Evolutionary conservation across 2,329 filamentous ascomycete species (phyloP).

Genomic region (Alternaria rosae): DNA sequence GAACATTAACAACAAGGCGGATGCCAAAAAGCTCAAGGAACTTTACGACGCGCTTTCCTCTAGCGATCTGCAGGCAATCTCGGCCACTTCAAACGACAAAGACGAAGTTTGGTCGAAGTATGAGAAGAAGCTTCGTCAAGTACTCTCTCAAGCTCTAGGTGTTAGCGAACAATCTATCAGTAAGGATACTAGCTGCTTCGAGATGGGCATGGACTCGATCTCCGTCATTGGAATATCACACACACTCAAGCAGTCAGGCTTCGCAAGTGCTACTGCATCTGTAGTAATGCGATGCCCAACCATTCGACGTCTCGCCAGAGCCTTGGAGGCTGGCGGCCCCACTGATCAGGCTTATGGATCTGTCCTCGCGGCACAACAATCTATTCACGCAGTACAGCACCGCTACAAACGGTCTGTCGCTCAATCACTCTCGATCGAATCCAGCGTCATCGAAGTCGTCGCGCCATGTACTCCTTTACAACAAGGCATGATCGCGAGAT

Average conservation of each 20-base stretch:
- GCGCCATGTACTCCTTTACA: conserved; percentile 86
- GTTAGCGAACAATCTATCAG: conserved; percentile 56
- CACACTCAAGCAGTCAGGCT: conserved; percentile 68
- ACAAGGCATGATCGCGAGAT: conserved; percentile 81
- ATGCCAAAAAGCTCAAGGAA: conserved; percentile 71
- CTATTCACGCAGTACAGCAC: conserved; percentile 70
- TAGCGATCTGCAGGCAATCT: conserved; percentile 67
- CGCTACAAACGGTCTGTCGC: conserved; percentile 64
- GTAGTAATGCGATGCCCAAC: conserved; percentile 67
- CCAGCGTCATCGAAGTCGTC: conserved; percentile 71
- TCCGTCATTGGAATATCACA: conserved; percentile 76
- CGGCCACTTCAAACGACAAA: conserved; percentile 16
- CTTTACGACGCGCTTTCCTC: conserved; percentile 70
- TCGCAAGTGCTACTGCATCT: conserved; percentile 68
- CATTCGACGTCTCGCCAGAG: conserved; percentile 52
- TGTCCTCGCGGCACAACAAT: conserved; percentile 63
- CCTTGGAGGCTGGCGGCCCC: conserved; percentile 27
- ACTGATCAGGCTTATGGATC: conserved; percentile 27
- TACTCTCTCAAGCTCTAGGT: conserved; percentile 63
- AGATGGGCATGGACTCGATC: conserved; percentile 88
- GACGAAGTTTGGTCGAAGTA: conserved; percentile 44
- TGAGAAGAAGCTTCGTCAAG: conserved; percentile 59
- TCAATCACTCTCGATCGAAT: conserved; percentile 59
- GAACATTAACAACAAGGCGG: conserved; percentile 89
- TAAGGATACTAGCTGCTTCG: conserved; percentile 74